A percentile compares a stretch with the other conserved stretches of the same genome.
phyloP scores from a whole-genome alignment of 306 rosid genomes.

The Trifolium repens region DNA sequence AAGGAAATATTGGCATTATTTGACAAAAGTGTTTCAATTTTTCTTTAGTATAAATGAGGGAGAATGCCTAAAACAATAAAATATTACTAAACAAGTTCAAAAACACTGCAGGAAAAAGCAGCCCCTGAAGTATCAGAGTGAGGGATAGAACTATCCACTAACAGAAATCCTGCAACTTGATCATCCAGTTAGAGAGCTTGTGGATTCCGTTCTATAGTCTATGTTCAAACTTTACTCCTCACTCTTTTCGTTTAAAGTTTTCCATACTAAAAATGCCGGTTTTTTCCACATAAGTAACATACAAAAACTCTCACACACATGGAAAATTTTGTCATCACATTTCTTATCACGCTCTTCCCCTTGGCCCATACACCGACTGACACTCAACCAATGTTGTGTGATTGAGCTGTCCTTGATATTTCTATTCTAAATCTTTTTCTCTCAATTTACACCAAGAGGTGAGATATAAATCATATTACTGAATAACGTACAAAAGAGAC shows the following conservation, averaged over 20 bases:
- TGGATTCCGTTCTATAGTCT: not conserved
- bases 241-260: constrained; percentile 10
- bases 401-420: constrained; percentile 6
- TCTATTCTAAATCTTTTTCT: not conserved
- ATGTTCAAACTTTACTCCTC: constrained; percentile 21
- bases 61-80: not conserved
- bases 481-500: not conserved
- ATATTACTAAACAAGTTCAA: not conserved
- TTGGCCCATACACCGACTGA: not conserved
- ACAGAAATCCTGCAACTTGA: not conserved
- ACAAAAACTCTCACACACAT: not conserved
- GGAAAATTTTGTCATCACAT: not conserved
- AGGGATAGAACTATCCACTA: not conserved
- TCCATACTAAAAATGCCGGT: constrained; percentile 12
- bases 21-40: not conserved
- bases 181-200: not conserved
- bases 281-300: not conserved
- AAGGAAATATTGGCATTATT: not conserved
- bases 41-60: not conserved
- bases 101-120: constrained; percentile 4
- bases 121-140: not conserved
- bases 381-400: not conserved
- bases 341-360: not conserved
- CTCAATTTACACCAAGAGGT: constrained; percentile 8
- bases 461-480: not conserved